Conservation (phyloP, 768 basidiomycete species). For the Mycena filopes region DNA sequence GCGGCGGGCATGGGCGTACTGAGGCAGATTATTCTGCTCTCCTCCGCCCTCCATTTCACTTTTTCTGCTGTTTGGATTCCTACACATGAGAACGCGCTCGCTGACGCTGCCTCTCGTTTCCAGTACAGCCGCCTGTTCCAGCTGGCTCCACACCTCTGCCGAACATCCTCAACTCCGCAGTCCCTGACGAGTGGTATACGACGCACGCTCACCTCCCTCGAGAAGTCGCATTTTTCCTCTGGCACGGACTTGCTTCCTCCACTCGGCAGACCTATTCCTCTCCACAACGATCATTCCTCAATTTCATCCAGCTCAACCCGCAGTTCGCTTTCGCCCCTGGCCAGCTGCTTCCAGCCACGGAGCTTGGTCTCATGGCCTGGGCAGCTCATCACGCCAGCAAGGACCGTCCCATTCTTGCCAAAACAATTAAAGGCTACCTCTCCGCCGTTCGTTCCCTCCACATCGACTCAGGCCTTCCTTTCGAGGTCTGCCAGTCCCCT, state of each 20-base stretch:
- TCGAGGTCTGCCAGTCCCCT: slow-evolving; percentile 22
- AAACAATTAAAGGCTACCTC: slow-evolving; percentile 43
- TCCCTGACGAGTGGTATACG: no score
- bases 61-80: slow-evolving; percentile 16
- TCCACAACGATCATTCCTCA: slow-evolving; percentile 43
- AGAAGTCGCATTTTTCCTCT: slow-evolving; percentile 38
- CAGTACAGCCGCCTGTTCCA: slow-evolving; percentile 19
- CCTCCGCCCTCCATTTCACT: slow-evolving; percentile 16
- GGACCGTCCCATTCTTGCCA: slow-evolving; percentile 26
- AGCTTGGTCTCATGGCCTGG: slow-evolving; percentile 37
- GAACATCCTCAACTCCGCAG: no score
- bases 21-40: background rate
- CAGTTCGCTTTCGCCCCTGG: slow-evolving; percentile 15
- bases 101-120: slow-evolving; percentile 25
- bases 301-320: slow-evolving; percentile 37
- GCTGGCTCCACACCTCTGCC: background rate
- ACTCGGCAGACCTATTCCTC: slow-evolving; percentile 44
- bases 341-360: slow-evolving; percentile 28
- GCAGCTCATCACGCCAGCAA: slow-evolving; percentile 26
- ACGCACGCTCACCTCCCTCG: no score
- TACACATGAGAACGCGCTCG: slow-evolving; percentile 15
- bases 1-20: no score
- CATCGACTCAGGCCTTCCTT: slow-evolving; percentile 36
- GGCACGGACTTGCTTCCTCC: slow-evolving; percentile 43
- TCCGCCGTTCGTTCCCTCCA: slow-evolving; percentile 38